Evolutionary conservation across 805 yeast genomes (phyloP).

Genomic region (Yueomyces sinensis): DNA sequence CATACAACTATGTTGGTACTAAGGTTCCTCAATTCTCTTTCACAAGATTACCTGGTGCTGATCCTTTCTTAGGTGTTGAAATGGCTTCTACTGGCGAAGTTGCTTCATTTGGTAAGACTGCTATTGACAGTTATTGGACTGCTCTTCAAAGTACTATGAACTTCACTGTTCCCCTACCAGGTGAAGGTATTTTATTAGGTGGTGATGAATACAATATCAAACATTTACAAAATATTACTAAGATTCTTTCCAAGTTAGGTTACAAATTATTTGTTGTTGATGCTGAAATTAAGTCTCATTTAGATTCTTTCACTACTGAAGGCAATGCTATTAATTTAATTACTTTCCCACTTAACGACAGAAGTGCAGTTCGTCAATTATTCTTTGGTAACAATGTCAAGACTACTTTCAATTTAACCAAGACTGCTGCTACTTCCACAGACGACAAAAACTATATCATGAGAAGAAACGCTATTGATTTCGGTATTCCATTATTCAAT

Average conservation of each 20-base stretch:
- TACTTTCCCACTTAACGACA: constrained; percentile 86
- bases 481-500: constrained; percentile 89
- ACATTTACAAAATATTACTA: constrained; percentile 56
- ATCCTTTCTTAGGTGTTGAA: constrained; percentile 97
- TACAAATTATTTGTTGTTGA: constrained; percentile 75
- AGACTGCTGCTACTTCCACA: constrained; percentile 73
- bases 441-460: constrained; percentile 87
- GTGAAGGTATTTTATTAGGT: constrained; percentile 81
- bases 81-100: constrained; percentile 99
- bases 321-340: constrained; percentile 39
- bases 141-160: constrained; percentile 95
- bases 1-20: constrained; percentile 79
- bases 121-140: constrained; percentile 93
- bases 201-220: constrained; percentile 58
- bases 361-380: constrained; percentile 84
- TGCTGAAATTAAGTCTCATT: constrained; percentile 55
- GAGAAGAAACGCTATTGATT: constrained; percentile 99
- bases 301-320: constrained; percentile 32
- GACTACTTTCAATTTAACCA: constrained; percentile 86
- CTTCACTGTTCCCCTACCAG: constrained; percentile 87
- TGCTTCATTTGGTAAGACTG: constrained; percentile 85
- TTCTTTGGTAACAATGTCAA: constrained; percentile 77
- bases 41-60: constrained; percentile 98
- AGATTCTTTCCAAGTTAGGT: constrained; percentile 50
- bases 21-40: constrained; percentile 98